Base-by-base conservation (phyloP, 2,329 filamentous ascomycete genomes). In the Arachnopeziza araneosa region DNA sequence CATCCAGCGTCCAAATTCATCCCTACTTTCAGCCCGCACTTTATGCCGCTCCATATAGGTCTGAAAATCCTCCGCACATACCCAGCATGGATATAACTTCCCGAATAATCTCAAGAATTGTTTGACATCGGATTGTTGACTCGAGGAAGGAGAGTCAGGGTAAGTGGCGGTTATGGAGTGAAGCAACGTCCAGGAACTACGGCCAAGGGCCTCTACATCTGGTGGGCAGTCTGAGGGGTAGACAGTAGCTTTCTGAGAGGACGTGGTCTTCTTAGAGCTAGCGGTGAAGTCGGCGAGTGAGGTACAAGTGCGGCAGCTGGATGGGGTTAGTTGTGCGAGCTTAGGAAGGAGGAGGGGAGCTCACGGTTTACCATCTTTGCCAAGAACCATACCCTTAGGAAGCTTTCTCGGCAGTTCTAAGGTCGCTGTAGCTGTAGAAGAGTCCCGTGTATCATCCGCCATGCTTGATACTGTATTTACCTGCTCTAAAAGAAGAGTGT, bases 81-180 rank as follows among this genome's bases (percentile, higher is more conserved):
- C 84, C 91, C 93, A 96, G 79, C 95, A 99, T 3, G 95, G 95
- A 72, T 99, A 99, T 22, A 98, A 76, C 67, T 88, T 89, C 24
- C 90, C 87, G 73, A 99, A 96, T 1, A 92, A 80, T 24, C 79
- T 77, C 68, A 99, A 81, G 76, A 99, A 98, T 56, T 84, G 81
- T 59, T 80, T 80, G 67, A 96, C 88, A 68, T 97, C 89, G 30
- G 78, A 77, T 72, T 97, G 91, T 68, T 96, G 84, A 10, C 79
- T 74, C 0, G 79, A 74, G 0, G 87, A 84, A 0, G 95, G 91
- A 8, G 73, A 75, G 8, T 82, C 79, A 0, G 95, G 95, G 74
- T 98, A 99, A 17, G 85, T 85, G 0, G 93, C 95, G 17, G 93
- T 90, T 65, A 99, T 90, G 9, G 89, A 88, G 78, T 99, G 95